A percentile compares a stretch with the other conserved stretches of the same genome.
Evolutionary conservation across 139 green algal species (phyloP).

Genomic region (Coelastrella sp.): DNA sequence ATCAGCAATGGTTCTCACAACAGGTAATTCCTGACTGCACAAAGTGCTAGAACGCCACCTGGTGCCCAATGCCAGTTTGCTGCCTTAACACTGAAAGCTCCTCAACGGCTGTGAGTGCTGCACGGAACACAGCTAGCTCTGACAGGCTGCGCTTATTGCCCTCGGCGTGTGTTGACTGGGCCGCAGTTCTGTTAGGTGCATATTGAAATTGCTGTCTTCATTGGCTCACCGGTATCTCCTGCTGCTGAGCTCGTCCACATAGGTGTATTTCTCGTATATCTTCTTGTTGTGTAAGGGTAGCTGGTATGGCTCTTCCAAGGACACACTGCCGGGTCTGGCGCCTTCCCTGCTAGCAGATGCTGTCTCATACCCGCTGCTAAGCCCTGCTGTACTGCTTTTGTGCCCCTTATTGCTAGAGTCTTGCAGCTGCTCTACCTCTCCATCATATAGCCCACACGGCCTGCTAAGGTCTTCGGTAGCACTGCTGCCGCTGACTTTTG

Average conservation of each 20-base stretch:
- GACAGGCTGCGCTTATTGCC: too few species aligned
- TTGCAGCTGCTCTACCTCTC: neutral
- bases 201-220: neutral
- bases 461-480: too few species aligned
- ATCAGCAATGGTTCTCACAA: too few species aligned
- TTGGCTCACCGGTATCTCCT: conserved; percentile 24
- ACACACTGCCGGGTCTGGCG: too few species aligned
- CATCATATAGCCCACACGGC: too few species aligned
- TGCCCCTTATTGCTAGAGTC: neutral
- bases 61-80: too few species aligned
- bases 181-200: neutral
- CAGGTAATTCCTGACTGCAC: too few species aligned
- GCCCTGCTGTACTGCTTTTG: neutral
- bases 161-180: neutral
- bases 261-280: neutral
- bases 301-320: neutral
- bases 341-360: neutral
- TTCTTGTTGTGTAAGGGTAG: neutral
- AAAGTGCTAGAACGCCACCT: too few species aligned
- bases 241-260: conserved; percentile 37
- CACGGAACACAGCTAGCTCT: neutral
- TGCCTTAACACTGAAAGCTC: too few species aligned
- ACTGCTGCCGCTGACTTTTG: neutral
- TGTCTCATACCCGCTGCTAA: neutral
- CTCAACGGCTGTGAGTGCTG: too few species aligned